These are phyloP conservation scores for Scedosporium aurantiacum DNA, from an alignment of 2,329 filamentous ascomycete species.

Conservation along the genomic window DNA sequence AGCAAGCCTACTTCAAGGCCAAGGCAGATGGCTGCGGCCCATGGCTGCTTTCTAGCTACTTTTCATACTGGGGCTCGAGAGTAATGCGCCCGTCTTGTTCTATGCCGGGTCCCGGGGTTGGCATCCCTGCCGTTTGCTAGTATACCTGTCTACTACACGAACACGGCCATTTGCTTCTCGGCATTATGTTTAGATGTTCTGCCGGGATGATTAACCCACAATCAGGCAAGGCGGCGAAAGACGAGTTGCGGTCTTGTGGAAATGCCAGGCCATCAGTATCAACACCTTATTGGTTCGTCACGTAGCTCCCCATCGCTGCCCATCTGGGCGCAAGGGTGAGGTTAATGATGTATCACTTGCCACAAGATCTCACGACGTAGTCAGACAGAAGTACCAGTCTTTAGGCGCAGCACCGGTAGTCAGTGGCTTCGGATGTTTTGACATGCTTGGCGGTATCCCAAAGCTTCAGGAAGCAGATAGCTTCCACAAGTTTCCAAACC, in stretches of 20 bases:
- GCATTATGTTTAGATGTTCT: background rate
- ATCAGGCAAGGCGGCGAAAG: background rate
- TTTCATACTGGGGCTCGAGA: background rate
- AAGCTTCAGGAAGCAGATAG: no score
- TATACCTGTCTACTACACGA: no score
- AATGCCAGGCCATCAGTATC: background rate
- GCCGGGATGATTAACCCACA: background rate
- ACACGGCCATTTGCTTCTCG: no score
- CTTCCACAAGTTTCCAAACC: no score
- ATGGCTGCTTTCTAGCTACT: background rate
- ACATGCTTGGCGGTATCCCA: no score
- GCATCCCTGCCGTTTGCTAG: background rate
- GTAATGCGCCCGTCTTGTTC: background rate
- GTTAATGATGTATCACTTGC: conserved; percentile 1
- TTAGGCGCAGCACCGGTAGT: background rate
- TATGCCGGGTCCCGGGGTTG: background rate
- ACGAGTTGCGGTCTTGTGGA: background rate
- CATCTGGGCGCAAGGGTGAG: background rate
- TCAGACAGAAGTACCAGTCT: background rate
- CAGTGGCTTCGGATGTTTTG: no score
- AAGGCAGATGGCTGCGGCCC: no score
- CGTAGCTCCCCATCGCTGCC: background rate
- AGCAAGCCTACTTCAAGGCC: no score
- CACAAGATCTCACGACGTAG: conserved; percentile 4
- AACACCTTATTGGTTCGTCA: background rate